Base-by-base conservation (phyloP, 192 early-diverging fungal species). In the Powellomyces hirtus region DNA sequence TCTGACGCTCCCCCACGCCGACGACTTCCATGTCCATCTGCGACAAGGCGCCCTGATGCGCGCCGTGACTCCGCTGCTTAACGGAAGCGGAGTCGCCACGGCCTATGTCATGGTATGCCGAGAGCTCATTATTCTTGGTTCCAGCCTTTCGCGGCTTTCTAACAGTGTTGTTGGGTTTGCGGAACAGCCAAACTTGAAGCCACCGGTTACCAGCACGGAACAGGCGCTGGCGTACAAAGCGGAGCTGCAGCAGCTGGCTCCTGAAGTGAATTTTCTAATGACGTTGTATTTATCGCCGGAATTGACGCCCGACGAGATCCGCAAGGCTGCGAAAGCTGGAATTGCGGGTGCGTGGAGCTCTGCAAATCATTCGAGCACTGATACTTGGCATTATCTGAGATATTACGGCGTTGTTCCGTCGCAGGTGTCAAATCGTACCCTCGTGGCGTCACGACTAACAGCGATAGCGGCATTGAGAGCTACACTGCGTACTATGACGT, bases 401-500 rank as follows among this genome's bases (percentile, higher is more conserved):
- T n/a, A n/a, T n/a, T n/a, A n/a, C n/a, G n/a, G n/a, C n/a, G n/a
- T n/a, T n/a, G n/a, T n/a, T n/a, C n/a, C n/a, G n/a, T n/a, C 56
- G 42, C 66, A 81, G 94, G 91, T 45, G 94, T 97, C 31, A 95
- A 95, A 75, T 91, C 91, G 34, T 97, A 95, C 74, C 93, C 94
- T 24, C 88, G 94, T 31, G 96, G 96, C 30, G 97, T 99, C 14
- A 99, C 97, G 0, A 99, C 97, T 40, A 97, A 99, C 87, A 92
- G 89, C 66, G 95, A 97, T 62, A 85, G 87, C 56, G 97, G 97
- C 42, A 96, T 99, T 58, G 94, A 95, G 73, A 84, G 79, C 71
- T 94, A 94, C 73, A 84, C 88, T 35, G 62, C 73, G 14, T 99
- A 97, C 79, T 99, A 99, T 69, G 85, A 84, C 51, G 91, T 97